Percentiles rank a stretch among this genome's conserved stretches.
Conservation (phyloP, 1,139 yeast genomes). For the Saccharomyces hybrid region DNA sequence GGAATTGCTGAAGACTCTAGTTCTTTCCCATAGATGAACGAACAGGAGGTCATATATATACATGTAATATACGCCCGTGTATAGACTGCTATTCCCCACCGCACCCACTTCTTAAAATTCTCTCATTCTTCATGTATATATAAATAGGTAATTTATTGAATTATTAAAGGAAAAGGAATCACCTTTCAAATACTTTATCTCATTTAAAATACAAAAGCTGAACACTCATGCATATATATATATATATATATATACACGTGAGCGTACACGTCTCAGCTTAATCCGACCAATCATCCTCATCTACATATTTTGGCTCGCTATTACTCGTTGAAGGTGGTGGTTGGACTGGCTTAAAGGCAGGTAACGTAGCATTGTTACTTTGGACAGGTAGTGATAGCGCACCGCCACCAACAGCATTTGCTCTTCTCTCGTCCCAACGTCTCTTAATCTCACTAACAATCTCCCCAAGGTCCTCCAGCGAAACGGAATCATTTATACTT, state of each 20-base stretch:
- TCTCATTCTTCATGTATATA: constrained; percentile 3
- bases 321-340: constrained; percentile 6
- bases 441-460: constrained; percentile 40
- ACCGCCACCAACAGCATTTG: not conserved
- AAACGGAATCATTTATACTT: constrained; percentile 82
- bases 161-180: not conserved
- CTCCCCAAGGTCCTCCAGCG: constrained; percentile 61
- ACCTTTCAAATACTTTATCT: not conserved
- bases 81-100: too few relatives aligned
- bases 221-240: too few relatives aligned
- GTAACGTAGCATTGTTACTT: constrained; percentile 2
- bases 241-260: not conserved
- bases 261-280: constrained; percentile 10
- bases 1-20: constrained; percentile 47
- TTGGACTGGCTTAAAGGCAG: constrained; percentile 5
- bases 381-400: not conserved
- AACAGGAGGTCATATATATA: too few relatives aligned
- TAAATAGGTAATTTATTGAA: not conserved
- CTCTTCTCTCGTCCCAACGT: constrained; percentile 44
- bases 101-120: too few relatives aligned
- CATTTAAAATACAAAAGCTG: not conserved
- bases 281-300: constrained; percentile 33
- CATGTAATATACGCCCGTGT: too few relatives aligned
- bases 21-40: constrained; percentile 22
- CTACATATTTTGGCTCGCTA: constrained; percentile 28